These are phyloP conservation scores for Cyberlindnera maritima DNA, from an alignment of 805 yeast species.

Conservation along the genomic window DNA sequence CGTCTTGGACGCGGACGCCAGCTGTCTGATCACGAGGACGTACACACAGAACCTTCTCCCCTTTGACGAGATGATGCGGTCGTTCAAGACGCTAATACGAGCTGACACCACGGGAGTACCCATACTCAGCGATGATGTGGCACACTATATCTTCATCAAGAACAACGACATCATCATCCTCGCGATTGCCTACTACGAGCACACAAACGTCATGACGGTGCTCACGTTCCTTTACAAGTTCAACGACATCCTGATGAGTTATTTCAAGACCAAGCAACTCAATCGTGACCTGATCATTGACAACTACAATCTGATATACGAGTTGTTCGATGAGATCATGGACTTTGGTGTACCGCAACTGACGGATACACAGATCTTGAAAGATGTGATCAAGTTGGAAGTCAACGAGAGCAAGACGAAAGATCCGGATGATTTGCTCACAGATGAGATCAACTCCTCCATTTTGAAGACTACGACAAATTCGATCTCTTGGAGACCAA, in stretches of 20 bases:
- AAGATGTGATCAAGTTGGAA: conserved; percentile 71
- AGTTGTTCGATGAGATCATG: conserved; percentile 84
- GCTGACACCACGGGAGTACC: conserved; percentile 35
- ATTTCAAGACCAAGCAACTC: conserved; percentile 39
- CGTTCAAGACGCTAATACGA: conserved; percentile 42
- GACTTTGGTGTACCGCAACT: conserved; percentile 86
- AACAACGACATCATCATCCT: conserved; percentile 43
- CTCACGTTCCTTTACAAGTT: conserved; percentile 53
- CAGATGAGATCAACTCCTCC: conserved; percentile 51
- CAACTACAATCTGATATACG: conserved; percentile 72
- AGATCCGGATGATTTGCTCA: conserved; percentile 3
- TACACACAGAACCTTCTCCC: conserved; percentile 68
- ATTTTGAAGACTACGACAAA: conserved; percentile 76
- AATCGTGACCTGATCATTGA: conserved; percentile 64
- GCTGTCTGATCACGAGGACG: conserved; percentile 64
- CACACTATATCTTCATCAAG: conserved; percentile 52
- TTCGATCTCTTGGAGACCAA: conserved; percentile 88
- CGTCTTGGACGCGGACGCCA: conserved; percentile 65
- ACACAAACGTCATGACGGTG: conserved; percentile 52
- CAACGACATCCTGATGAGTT: conserved; percentile 41
- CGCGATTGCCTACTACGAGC: conserved; percentile 25
- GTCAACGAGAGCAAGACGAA: conserved; percentile 22
- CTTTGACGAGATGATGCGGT: conserved; percentile 45
- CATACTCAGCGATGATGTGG: conserved; percentile 35
- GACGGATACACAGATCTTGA: conserved; percentile 73